Base-by-base conservation (phyloP, 345 rosid genomes). In the Rubroshorea leprosula region DNA sequence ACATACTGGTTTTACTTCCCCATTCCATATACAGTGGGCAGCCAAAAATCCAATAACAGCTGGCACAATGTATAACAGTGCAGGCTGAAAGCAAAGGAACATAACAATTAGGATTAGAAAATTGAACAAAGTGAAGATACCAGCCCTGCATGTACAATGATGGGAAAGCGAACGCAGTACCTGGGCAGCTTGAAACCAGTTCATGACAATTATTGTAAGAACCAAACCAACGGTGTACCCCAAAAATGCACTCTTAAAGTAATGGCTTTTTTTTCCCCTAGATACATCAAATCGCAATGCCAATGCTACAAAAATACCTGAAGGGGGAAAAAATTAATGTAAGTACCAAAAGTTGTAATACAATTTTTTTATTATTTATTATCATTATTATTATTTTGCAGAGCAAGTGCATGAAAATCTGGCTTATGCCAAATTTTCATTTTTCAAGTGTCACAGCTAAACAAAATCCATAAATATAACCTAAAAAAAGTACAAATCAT, bases 121-220 rank as follows among this genome's bases (percentile, higher is more conserved):
- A n/a, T n/a, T n/a, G n/a, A n/a, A n/a, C 5, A 5, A 14, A 44
- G 6, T 14, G 47, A 13, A 35, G 41, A 2, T 35, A 35, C n/a
- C 35, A 2, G 47, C 2, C 4, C 17, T 44, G 18, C 17, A 44
- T 44, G n/a, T 9, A 29, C 35, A 29, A 29, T 13, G 23, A 9
- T 22, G 35, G 9, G 11, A 41, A 27, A 35, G 18, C n/a, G 19
- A 17, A 10, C 21, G 16, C 49, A 9, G 67, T 49, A 83, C 99
- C 95, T 94, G 99, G 17, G 99, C 97, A 49, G 99, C 97, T 79
- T 94, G 97, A 69, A 94, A 90, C 99, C 97, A 94, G 81, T 94
- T 94, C 99, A 94, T 94, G 65, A 90, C 97, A 51, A 84, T 41
- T 49, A 90, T 94, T 15, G 99, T 94, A 46, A 87, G 92, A 51